Evolutionary conservation across 2,329 filamentous ascomycete genomes (phyloP).

Genomic region (Magnaporthiopsis poae): DNA sequence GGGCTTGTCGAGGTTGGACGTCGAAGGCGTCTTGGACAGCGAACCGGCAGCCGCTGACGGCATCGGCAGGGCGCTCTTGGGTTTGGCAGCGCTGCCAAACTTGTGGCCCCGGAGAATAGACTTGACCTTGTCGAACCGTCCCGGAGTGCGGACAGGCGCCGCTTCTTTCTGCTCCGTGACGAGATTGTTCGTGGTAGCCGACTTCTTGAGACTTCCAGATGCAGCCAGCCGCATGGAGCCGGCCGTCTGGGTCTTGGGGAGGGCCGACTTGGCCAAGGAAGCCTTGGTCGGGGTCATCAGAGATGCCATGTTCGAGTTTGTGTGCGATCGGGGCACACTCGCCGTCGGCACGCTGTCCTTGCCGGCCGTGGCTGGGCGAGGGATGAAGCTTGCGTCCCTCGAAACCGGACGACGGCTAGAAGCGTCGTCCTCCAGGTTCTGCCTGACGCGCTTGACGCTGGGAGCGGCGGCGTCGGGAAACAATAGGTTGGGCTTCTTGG

Average conservation of each 20-base stretch:
- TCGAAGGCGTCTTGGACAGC: constrained; percentile 33
- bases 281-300: constrained; percentile 72
- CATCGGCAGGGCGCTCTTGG: constrained; percentile 39
- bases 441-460: constrained; percentile 62
- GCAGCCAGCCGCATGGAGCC: constrained; percentile 28
- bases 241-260: constrained; percentile 39
- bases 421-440: constrained; percentile 57
- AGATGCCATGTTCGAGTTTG: constrained; percentile 31
- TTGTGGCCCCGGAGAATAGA: constrained; percentile 43
- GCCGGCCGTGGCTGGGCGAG: constrained; percentile 36
- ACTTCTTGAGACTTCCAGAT: constrained; percentile 31
- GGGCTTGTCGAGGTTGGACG: constrained; percentile 38
- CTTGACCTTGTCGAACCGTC: constrained; percentile 45
- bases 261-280: constrained; percentile 53
- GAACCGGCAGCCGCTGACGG: constrained; percentile 21
- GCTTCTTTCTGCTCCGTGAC: constrained; percentile 23
- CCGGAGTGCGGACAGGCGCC: constrained; percentile 32
- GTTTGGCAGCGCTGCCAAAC: constrained; percentile 25
- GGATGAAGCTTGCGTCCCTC: constrained; percentile 38
- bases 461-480: constrained; percentile 25
- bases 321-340: constrained; percentile 33
- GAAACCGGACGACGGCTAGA: constrained; percentile 54
- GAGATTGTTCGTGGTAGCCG: constrained; percentile 40
- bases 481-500: constrained; percentile 19
- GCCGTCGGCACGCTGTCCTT: constrained; percentile 21